Conservation (phyloP, 2,329 filamentous ascomycete species). For the Aspergillus puulaauensis region DNA sequence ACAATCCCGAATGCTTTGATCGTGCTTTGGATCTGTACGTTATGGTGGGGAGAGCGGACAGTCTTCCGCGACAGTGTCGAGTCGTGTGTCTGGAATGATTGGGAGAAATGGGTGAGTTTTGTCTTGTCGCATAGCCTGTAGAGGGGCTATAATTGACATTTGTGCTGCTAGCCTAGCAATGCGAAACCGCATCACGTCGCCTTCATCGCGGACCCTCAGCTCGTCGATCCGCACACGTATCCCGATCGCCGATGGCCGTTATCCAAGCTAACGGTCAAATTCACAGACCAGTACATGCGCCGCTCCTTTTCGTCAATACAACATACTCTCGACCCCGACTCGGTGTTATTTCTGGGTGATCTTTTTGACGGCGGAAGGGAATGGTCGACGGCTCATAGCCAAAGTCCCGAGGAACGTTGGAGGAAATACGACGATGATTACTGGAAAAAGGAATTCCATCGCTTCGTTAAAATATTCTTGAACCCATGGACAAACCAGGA, state of each 20-base stretch:
- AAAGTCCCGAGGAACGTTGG: slow-evolving; percentile 65
- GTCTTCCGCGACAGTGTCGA: slow-evolving; percentile 70
- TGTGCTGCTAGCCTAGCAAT: slow-evolving; percentile 62
- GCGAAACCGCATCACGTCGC: slow-evolving; percentile 80
- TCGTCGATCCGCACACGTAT: slow-evolving; percentile 94
- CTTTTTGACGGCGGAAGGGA: slow-evolving; percentile 94
- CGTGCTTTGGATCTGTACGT: slow-evolving; percentile 69
- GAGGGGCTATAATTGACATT: slow-evolving; percentile 3
- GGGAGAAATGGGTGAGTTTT: slow-evolving; percentile 82
- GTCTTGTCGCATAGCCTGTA: background rate
- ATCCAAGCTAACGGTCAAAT: slow-evolving; percentile 63
- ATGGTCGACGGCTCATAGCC: slow-evolving; percentile 72
- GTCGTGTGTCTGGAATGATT: slow-evolving; percentile 76
- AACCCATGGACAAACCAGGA: slow-evolving; percentile 64
- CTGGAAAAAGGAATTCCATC: slow-evolving; percentile 82
- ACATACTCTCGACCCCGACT: slow-evolving; percentile 74
- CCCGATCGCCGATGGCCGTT: slow-evolving; percentile 75
- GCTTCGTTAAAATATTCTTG: slow-evolving; percentile 86
- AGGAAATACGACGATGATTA: slow-evolving; percentile 75
- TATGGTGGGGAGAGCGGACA: slow-evolving; percentile 84
- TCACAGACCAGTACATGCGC: slow-evolving; percentile 88
- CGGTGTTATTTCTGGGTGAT: slow-evolving; percentile 87
- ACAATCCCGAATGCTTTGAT: slow-evolving; percentile 65
- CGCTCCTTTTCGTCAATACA: slow-evolving; percentile 81
- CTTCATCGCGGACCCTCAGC: slow-evolving; percentile 85